Evolutionary conservation across 495 filamentous ascomycete species (phyloP), one percentile per base, ranked within the genome.

Genomic region (Aspergillus saccharolyticus): DNA sequence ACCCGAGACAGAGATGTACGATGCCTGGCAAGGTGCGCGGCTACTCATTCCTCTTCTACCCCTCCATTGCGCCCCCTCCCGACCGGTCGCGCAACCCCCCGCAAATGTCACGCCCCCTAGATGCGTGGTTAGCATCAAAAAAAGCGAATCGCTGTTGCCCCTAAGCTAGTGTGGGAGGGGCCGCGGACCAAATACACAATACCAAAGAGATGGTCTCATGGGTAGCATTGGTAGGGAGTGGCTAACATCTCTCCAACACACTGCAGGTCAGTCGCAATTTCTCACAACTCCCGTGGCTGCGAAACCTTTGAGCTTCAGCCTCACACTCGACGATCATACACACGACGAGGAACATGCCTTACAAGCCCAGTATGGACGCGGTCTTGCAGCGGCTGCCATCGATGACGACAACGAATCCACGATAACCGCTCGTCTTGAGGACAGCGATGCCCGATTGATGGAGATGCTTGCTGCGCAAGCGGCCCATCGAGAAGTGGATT

Each of bases 391-490:
- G 16, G 80, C 82, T 45, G 55, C 65, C 33, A 39, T 39, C 33
- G 78, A 77, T 21, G 81, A 83, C 55, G 84, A 89, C 66, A 80
- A 86, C 54, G 84, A 86, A 43, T 84, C 85, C 61, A 68, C 68
- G 2, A 56, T 78, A 63, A 78, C 77, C 10, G 81, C 82, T 54
- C 83, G 83, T 22, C 68, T 93, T 39, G 83, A 85, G 62, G 90
- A 96, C 63, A 95, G 84, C 68, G 95, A 97, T 66, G 81, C 85
- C 52, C 82, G 92, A 53, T 71, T 97, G 55, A 90, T 96, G 82
- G 90, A 95, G 69, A 99, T 99, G 94, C 80, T 97, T 45, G 91
- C 91, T 39, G 89, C 90, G 42, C 95, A 96, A 70, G 94, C 90
- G 3, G 88, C 90, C 4, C 87, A 94, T 67, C 81, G 87, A 52